These are phyloP conservation scores for Aspergillus sergii DNA, from an alignment of 2,329 filamentous ascomycete species.

Conservation along the genomic window DNA sequence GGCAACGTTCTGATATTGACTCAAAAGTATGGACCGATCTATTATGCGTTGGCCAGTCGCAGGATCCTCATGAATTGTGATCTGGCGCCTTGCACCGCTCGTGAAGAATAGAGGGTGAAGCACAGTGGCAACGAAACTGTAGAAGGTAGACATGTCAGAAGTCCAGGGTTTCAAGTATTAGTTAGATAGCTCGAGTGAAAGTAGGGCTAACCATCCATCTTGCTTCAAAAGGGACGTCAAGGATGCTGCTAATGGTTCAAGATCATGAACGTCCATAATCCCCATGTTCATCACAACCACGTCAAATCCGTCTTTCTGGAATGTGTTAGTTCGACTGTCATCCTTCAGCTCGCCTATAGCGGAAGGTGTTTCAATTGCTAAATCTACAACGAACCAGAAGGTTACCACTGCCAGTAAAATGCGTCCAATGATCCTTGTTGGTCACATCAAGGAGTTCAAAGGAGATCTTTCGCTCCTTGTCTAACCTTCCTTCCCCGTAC, in stretches of 20 bases:
- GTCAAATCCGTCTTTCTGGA: conserved; percentile 42
- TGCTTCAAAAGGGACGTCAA: conserved; percentile 31
- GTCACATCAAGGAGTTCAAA: conserved; percentile 2
- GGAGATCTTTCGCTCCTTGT: background rate
- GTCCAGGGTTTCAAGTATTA: background rate
- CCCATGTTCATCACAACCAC: conserved; percentile 54
- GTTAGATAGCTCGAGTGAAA: background rate
- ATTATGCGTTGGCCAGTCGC: conserved; percentile 41
- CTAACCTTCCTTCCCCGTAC: background rate
- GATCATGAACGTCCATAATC: conserved; percentile 51
- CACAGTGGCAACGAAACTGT: conserved; percentile 50
- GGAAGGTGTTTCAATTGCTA: background rate
- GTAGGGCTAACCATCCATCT: conserved; percentile 1
- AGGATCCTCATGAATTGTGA: conserved; percentile 43
- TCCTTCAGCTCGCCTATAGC: background rate
- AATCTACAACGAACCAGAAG: background rate
- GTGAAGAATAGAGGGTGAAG: conserved; percentile 57
- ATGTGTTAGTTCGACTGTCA: background rate
- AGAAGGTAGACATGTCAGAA: background rate
- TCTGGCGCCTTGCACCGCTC: conserved; percentile 42
- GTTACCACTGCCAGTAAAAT: background rate
- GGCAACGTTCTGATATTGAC: background rate
- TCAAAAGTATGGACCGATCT: conserved; percentile 25
- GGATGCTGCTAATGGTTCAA: conserved; percentile 47
- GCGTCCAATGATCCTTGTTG: background rate